Percentiles rank a stretch among this genome's conserved stretches.
Evolutionary conservation across 148 eudicot genomes (phyloP).

Genomic region (Rheum nobile): DNA sequence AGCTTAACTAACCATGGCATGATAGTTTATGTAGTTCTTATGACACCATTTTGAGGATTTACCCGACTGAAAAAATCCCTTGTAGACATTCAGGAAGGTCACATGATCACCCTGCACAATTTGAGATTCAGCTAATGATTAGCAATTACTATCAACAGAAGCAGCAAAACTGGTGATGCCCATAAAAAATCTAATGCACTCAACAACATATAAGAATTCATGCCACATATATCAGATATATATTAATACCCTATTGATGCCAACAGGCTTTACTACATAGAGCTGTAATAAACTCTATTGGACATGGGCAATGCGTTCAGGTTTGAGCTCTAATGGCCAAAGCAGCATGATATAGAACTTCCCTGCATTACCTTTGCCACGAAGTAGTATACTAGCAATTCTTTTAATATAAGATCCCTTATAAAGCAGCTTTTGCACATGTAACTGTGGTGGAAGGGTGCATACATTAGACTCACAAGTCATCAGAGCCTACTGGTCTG

Average conservation of each 20-base stretch:
- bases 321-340: neutral
- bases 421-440: neutral
- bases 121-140: neutral
- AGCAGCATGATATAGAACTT: neutral
- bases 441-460: neutral
- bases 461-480: neutral
- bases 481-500: neutral
- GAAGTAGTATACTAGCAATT: neutral
- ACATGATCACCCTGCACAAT: conserved; percentile 89
- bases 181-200: neutral
- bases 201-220: neutral
- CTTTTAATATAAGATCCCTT: neutral
- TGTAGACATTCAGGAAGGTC: conserved; percentile 90
- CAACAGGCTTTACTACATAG: neutral
- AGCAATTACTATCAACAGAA: neutral
- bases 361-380: neutral
- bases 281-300: neutral
- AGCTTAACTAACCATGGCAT: conserved; percentile 70
- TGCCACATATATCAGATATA: neutral
- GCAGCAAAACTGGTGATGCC: neutral
- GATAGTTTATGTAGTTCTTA: conserved; percentile 79
- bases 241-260: neutral
- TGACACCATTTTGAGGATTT: conserved; percentile 98
- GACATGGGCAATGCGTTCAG: neutral
- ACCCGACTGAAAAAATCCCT: conserved; percentile 70